These are phyloP conservation scores for Neodidymelliopsis sp. DNA, from an alignment of 2,329 filamentous ascomycete genomes.

Conservation along the genomic window DNA sequence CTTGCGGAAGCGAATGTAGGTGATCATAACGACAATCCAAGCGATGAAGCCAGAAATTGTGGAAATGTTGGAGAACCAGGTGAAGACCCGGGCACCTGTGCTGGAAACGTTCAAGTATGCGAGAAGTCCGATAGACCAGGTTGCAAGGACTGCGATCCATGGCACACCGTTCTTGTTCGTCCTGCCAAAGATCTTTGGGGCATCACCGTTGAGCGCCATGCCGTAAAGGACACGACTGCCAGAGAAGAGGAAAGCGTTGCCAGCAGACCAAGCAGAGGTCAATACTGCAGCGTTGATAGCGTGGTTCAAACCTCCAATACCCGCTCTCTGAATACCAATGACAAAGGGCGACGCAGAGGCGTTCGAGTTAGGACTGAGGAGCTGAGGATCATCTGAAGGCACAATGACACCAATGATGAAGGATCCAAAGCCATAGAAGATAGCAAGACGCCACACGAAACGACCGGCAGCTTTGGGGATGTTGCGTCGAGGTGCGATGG, in stretches of 20 bases:
- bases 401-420: constrained; percentile 68
- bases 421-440: constrained; percentile 63
- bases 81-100: constrained; percentile 61
- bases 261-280: constrained; percentile 74
- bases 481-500: constrained; percentile 45
- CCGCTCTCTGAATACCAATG: constrained; percentile 73
- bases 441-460: constrained; percentile 62
- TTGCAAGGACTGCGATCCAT: constrained; percentile 48
- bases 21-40: constrained; percentile 64
- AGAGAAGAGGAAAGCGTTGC: constrained; percentile 70
- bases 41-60: constrained; percentile 64
- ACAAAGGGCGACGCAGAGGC: constrained; percentile 57
- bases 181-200: constrained; percentile 59
- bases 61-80: constrained; percentile 75
- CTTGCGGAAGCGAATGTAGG: constrained; percentile 66
- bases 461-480: constrained; percentile 63
- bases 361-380: constrained; percentile 48
- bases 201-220: constrained; percentile 58
- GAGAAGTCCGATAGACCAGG: constrained; percentile 54
- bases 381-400: constrained; percentile 59
- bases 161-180: constrained; percentile 56
- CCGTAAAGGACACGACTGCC: constrained; percentile 61
- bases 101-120: constrained; percentile 60
- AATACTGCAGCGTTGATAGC: constrained; percentile 80
- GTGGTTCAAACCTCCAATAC: constrained; percentile 71